Conservation (phyloP, 306 rosid species). For the Arachis hypogaea region DNA sequence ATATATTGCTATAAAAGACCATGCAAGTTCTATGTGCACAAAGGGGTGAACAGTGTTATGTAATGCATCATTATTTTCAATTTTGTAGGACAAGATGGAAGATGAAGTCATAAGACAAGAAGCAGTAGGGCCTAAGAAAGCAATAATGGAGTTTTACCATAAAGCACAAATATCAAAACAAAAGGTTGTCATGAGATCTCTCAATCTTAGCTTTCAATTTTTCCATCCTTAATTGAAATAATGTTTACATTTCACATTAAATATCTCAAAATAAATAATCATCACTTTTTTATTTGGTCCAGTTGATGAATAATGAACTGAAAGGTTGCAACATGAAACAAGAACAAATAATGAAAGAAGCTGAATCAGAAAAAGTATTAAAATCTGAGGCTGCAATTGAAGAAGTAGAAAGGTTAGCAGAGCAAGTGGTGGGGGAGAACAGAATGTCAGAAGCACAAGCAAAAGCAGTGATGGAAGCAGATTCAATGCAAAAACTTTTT, state of each 20-base stretch:
- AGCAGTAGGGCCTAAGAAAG: slow-evolving; percentile 37
- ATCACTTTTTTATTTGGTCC: background rate
- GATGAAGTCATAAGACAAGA: slow-evolving; percentile 41
- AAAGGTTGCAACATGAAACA: slow-evolving; percentile 38
- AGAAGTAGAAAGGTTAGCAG: slow-evolving; percentile 32
- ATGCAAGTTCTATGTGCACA: background rate
- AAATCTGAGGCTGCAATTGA: slow-evolving; percentile 31
- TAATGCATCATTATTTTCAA: background rate
- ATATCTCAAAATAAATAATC: background rate
- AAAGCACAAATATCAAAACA: slow-evolving; percentile 36
- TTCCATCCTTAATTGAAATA: background rate
- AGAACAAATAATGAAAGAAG: slow-evolving; percentile 34
- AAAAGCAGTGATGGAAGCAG: slow-evolving; percentile 26
- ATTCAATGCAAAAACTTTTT: slow-evolving; percentile 9
- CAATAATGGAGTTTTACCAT: slow-evolving; percentile 39
- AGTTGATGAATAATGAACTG: slow-evolving; percentile 25
- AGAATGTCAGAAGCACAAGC: slow-evolving; percentile 28
- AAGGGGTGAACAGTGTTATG: background rate
- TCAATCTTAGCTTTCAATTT: background rate
- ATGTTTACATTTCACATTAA: too few relatives aligned
- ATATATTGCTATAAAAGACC: background rate
- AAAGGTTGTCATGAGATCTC: slow-evolving; percentile 32
- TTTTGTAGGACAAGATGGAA: slow-evolving; percentile 40
- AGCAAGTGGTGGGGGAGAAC: slow-evolving; percentile 30
- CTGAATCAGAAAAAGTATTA: slow-evolving; percentile 28